A percentile compares a stretch with the other conserved stretches of the same genome.
phyloP scores from a whole-genome alignment of 164 flowering plant species.

The Piper longum region DNA sequence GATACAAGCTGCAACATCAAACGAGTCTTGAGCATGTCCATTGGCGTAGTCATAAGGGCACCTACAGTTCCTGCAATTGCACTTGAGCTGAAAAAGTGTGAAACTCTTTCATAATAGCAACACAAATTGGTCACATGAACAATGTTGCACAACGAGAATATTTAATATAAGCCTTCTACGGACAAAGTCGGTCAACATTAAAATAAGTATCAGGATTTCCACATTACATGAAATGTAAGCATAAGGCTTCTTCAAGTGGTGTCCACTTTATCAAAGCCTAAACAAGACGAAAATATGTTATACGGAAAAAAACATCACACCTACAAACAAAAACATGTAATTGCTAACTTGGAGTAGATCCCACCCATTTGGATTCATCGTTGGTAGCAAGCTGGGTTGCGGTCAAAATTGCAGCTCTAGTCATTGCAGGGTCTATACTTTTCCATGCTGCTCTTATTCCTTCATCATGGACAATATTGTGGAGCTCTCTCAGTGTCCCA shows the following conservation, averaged over 20 bases:
- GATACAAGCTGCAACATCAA: slow-evolving; percentile 81
- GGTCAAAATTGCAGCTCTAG: slow-evolving; percentile 78
- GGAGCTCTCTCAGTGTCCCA: slow-evolving; percentile 43
- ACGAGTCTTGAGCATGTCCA: slow-evolving; percentile 85
- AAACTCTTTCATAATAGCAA: background rate
- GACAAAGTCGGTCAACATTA: background rate
- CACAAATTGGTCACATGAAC: background rate
- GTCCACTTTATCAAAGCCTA: slow-evolving; percentile 59
- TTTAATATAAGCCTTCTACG: background rate
- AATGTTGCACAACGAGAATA: no score
- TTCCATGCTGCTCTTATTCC: slow-evolving; percentile 80
- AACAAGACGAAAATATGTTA: slow-evolving; percentile 4
- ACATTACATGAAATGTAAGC: slow-evolving; percentile 66
- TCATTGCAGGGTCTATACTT: slow-evolving; percentile 90
- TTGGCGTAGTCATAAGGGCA: slow-evolving; percentile 69
- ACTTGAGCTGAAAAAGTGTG: slow-evolving; percentile 39
- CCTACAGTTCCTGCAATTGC: slow-evolving; percentile 57
- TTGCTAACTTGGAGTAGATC: background rate
- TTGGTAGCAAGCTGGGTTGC: slow-evolving; percentile 89
- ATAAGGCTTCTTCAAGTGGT: slow-evolving; percentile 65
- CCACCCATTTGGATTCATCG: slow-evolving; percentile 91
- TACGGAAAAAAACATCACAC: slow-evolving; percentile 14
- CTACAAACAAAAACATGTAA: background rate
- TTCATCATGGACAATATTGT: slow-evolving; percentile 49
- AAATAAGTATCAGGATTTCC: slow-evolving; percentile 5